Evolutionary conservation across 2,329 filamentous ascomycete species (phyloP), one percentile per base, ranked within the genome.

Genomic region (Stagonosporopsis vannaccii): DNA sequence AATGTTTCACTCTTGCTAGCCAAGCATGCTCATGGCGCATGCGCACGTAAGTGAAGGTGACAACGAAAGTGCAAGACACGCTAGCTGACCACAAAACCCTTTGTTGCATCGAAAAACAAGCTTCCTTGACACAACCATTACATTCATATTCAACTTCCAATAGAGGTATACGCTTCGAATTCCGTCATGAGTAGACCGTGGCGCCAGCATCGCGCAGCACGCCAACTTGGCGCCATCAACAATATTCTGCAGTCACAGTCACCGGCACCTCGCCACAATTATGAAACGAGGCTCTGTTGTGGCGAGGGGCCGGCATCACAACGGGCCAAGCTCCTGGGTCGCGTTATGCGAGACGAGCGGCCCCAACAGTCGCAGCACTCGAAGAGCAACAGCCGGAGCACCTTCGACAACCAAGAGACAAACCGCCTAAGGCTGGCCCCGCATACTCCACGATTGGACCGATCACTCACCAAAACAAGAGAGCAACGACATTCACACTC

Each of bases 171-270:
- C 19, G 40, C 25, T 13, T 42, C 36, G 17, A 19, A 11, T 22
- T 15, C 33, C n/a, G 39, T 25, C 12, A 53, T 53, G 50, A 26
- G 36, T 22, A 46, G 42, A 23, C 15, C 25, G 9, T 28, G n/a
- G 17, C 26, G 43, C n/a, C 20, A 41, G 28, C 20, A 26, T 33
- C 35, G 50, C 36, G 36, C 42, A n/a, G 17, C 30, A 17, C 42
- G 30, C 23, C 50, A 53, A 37, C 37, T 41, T 15, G 36, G 50
- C 23, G 23, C 30, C 28, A 47, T 53, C n/a, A 47, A 53, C 28
- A 36, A 47, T 13, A 53, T 53, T 12, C 50, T 53, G 20, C 41
- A 42, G 17, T 22, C 47, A 15, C 20, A 41, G 7, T 42, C 47
- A 7, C 39, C 25, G 2, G n/a, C 20, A 6, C 28, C 12, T n/a